phyloP scores from a whole-genome alignment of 164 flowering plant genomes.

The Umbilicus rupestris region DNA sequence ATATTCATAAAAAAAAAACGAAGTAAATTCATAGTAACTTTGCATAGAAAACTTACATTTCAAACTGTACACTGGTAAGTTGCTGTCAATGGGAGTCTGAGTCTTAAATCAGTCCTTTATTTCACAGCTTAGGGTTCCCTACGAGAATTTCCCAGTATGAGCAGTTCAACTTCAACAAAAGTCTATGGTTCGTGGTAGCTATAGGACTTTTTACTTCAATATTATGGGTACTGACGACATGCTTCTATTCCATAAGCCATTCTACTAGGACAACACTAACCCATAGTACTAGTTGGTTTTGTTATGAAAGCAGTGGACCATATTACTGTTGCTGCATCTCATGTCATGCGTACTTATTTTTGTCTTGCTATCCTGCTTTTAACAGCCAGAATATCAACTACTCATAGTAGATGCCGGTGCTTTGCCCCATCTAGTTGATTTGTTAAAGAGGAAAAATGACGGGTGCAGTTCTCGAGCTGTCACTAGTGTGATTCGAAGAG shows the following conservation, averaged over 20 bases:
- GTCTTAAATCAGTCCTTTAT: neutral
- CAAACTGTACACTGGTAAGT: neutral
- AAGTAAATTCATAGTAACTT: no score
- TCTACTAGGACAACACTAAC: neutral
- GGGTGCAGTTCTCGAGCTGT: slow-evolving; percentile 55
- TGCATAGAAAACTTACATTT: neutral
- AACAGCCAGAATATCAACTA: slow-evolving; percentile 98
- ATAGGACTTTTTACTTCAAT: neutral
- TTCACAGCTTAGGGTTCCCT: neutral
- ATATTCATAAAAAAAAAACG: neutral
- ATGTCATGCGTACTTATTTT: neutral
- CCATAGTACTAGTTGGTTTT: neutral
- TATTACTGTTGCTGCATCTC: neutral
- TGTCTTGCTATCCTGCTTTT: slow-evolving; percentile 6
- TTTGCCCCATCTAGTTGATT: slow-evolving; percentile 68
- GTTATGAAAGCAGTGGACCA: no score
- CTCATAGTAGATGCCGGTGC: slow-evolving; percentile 93
- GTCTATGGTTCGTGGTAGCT: neutral
- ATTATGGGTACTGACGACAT: neutral
- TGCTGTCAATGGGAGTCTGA: neutral
- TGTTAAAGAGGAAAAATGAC: slow-evolving; percentile 58
- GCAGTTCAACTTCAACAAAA: neutral
- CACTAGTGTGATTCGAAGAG: slow-evolving; percentile 83
- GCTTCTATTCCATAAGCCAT: neutral
- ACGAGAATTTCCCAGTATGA: neutral